phyloP scores from a whole-genome alignment of 2,329 filamentous ascomycete species.

The Pseudogymnoascus verrucosus region DNA sequence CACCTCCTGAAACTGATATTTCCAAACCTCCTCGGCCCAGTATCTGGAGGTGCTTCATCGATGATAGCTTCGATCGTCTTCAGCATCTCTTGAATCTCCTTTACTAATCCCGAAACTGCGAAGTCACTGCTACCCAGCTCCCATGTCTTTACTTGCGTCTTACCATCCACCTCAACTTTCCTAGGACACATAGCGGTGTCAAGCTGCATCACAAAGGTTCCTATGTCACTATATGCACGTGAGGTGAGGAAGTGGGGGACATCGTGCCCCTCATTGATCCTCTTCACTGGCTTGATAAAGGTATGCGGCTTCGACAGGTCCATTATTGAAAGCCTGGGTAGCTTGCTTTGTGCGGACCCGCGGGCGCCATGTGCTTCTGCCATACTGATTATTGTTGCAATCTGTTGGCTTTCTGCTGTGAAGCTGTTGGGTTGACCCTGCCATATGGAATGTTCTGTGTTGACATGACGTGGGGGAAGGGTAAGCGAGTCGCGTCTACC shows the following conservation, averaged over 20 bases:
- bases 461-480: not conserved
- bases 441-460: not conserved
- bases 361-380: not conserved
- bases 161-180: constrained; percentile 34
- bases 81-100: constrained; percentile 58
- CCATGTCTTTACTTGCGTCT: constrained; percentile 44
- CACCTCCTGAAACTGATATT: constrained; percentile 86
- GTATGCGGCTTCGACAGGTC: constrained; percentile 39
- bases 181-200: constrained; percentile 79
- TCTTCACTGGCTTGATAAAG: constrained; percentile 66
- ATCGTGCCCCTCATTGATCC: constrained; percentile 78
- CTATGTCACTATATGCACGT: constrained; percentile 78
- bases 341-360: not conserved
- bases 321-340: constrained; percentile 28
- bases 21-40: constrained; percentile 81
- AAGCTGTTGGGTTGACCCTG: not conserved
- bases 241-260: constrained; percentile 73
- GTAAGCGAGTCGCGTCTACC: constrained; percentile 3
- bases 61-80: constrained; percentile 57
- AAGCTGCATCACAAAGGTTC: constrained; percentile 80
- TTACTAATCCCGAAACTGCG: constrained; percentile 40
- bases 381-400: not conserved
- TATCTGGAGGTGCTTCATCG: constrained; percentile 72
- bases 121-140: constrained; percentile 35
- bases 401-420: not conserved